Evolutionary conservation across 768 basidiomycete genomes (phyloP).

Genomic region (Sarcomyxa edulis): DNA sequence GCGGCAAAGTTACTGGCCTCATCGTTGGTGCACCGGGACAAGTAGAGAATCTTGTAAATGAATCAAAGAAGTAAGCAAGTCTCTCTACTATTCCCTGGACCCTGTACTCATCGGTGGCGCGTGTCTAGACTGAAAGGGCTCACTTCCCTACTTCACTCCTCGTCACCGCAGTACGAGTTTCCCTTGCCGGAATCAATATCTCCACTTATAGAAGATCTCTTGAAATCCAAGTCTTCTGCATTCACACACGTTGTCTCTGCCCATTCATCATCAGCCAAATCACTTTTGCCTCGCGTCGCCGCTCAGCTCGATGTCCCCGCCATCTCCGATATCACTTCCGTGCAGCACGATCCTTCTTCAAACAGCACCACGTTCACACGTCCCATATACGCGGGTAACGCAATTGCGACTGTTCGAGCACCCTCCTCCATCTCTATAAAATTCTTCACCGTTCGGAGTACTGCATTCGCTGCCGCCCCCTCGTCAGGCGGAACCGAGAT

Average conservation of each 20-base stretch:
- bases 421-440: conserved; percentile 76
- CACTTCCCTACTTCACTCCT: conserved; percentile 60
- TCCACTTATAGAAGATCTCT: conserved; percentile 74
- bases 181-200: conserved; percentile 74
- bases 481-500: conserved; percentile 48
- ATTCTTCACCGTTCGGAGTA: conserved; percentile 91
- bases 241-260: conserved; percentile 92
- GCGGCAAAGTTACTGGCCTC: conserved; percentile 80
- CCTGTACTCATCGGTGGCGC: too few relatives aligned
- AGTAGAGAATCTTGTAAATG: conserved; percentile 59
- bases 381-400: conserved; percentile 97
- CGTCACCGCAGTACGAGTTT: conserved; percentile 63
- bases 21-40: conserved; percentile 67
- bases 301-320: conserved; percentile 86
- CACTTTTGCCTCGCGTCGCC: conserved; percentile 88
- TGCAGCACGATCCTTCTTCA: conserved; percentile 65
- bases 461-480: conserved; percentile 74
- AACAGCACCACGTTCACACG: conserved; percentile 84
- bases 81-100: too few relatives aligned
- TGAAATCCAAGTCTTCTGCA: conserved; percentile 46
- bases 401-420: conserved; percentile 87
- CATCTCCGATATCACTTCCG: conserved; percentile 83
- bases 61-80: conserved; percentile 76
- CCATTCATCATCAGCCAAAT: conserved; percentile 90
- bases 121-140: conserved; percentile 60